Base-by-base conservation (phyloP, 1,284 basidiomycete genomes). In the Mrakiaceae sp. region DNA sequence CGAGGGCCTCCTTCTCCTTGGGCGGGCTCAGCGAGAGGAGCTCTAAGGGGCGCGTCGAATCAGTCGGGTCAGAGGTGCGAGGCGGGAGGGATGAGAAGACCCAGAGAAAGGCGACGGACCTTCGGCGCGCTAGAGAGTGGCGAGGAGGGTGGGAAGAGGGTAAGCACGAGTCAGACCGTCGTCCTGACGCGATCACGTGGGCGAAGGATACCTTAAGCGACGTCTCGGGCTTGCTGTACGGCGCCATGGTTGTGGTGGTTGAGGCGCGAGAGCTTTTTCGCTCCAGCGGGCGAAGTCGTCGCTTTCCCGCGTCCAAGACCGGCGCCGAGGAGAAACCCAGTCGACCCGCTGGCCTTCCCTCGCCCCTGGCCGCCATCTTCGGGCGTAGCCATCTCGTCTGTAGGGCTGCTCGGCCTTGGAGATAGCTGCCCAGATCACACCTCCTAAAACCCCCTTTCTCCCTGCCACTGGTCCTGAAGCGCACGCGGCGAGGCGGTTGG, bases 191-290 rank as follows among this genome's bases (percentile, higher is more conserved):
- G 4, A 16, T 3, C 39, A 49, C n/a, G 49, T 39, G 39, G 58
- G 42, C 0, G 39, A 16, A 14, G 16, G 14, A 61, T 9, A 52
- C 69, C 78, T 90, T 93, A 72, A 94, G 82, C 69, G 93, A 86
- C 62, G 90, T 89, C 80, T 93, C 90, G 65, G 91, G 91, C 76
- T 91, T 91, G 58, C 88, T 86, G 76, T 88, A 90, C 70, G 90
- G 90, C 70, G 90, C 87, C 90, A 90, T 90, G 67, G 62, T 79
- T 52, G 27, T 42, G 27, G 61, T 8, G 47, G 16, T 42, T 11
- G 51, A 51, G 60, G 51, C 39, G 51, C 14, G 56, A 39, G 40
- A 39, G 42, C 27, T 27, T 27, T 27, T 27, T 27, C 27, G 27
- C 27, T 27, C 27, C 27, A 27, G 27, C 27, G 27, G 27, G 27